Evolutionary conservation across 306 rosid genomes (phyloP), one percentile per base, ranked within the genome.

Genomic region (Vigna reflexopilosa): DNA sequence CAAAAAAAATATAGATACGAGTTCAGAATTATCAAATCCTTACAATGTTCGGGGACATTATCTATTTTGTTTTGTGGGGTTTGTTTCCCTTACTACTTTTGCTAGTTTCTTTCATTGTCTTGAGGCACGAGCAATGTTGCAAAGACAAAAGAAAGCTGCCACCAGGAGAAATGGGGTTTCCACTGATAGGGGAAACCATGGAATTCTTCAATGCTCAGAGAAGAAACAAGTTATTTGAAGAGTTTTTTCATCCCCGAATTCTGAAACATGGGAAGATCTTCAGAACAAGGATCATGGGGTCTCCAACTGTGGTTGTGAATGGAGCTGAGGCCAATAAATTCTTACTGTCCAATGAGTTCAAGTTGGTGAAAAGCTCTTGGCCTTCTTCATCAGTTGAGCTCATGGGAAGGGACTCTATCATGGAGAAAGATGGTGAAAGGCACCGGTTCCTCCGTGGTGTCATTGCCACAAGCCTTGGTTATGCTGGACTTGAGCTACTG

Each of bases 281-380:
- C 94, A 89, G 83, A 73, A 94, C 96, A 70, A 89, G 86, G 49
- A 78, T 91, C n/a, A 87, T 94, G 93, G 97, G 97, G 12, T 87
- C 94, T 1, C 93, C 97, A 32, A 94, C 97, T 7, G 91, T 94
- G 80, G 72, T 90, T 7, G 89, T 94, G 2, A 89, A 89, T 67
- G 98, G 97, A 67, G 87, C 96, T 50, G 89, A 89, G 40, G 97
- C 91, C 20, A 94, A 94, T 9, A 86, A 74, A 3, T 94, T 89
- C 49, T 36, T 93, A 49, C 12, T 91, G 62, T 89, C 94, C 3
- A 91, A 89, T 69, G 97, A 94, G 88, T 94, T 94, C 81, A 91
- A 94, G 87, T 73, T 89, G 76, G 98, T 91, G 74, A 83, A 89
- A 69, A 91, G 97, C 77, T 90, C 97, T 16, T 91, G 96, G 98